Conservation (phyloP, 306 rosid species). For the Comarum palustre region DNA sequence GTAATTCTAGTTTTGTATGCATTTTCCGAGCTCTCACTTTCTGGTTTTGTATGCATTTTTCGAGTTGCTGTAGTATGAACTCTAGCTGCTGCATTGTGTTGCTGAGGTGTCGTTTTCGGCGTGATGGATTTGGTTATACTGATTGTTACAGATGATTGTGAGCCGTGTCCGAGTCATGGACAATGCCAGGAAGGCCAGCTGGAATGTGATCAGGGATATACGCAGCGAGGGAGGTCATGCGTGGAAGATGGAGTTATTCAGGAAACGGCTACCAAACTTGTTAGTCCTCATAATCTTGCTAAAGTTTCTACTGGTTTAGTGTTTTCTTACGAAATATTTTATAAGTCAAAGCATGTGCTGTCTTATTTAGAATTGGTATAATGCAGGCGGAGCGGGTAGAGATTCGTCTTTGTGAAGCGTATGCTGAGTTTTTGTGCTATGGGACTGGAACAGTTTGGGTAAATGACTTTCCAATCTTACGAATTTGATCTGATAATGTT, state of each 20-base stretch:
- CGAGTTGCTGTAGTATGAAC: neutral
- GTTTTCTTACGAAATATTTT: no score
- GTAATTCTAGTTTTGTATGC: conserved; percentile 28
- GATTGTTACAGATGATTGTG: conserved; percentile 57
- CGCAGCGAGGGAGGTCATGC: conserved; percentile 56
- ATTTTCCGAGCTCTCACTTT: conserved; percentile 2
- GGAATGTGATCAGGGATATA: conserved; percentile 67
- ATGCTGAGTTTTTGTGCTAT: conserved; percentile 66
- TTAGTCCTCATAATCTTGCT: conserved; percentile 37
- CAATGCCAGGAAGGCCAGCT: conserved; percentile 56
- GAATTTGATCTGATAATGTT: neutral
- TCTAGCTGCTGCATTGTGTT: neutral
- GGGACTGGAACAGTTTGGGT: conserved; percentile 79
- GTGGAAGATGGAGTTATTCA: conserved; percentile 76
- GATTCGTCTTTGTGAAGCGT: conserved; percentile 51
- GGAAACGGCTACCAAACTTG: conserved; percentile 66
- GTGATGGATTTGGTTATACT: conserved; percentile 12
- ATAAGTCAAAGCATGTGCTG: neutral
- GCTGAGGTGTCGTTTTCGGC: neutral
- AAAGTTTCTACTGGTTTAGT: conserved; percentile 17
- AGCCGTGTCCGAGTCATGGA: conserved; percentile 85
- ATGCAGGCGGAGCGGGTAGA: conserved; percentile 57
- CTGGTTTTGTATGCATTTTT: no score
- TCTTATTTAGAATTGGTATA: conserved; percentile 21
- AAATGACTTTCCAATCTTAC: conserved; percentile 28